phyloP scores from a whole-genome alignment of 2,329 filamentous ascomycete genomes.

The Trichothecium sympodiale region DNA sequence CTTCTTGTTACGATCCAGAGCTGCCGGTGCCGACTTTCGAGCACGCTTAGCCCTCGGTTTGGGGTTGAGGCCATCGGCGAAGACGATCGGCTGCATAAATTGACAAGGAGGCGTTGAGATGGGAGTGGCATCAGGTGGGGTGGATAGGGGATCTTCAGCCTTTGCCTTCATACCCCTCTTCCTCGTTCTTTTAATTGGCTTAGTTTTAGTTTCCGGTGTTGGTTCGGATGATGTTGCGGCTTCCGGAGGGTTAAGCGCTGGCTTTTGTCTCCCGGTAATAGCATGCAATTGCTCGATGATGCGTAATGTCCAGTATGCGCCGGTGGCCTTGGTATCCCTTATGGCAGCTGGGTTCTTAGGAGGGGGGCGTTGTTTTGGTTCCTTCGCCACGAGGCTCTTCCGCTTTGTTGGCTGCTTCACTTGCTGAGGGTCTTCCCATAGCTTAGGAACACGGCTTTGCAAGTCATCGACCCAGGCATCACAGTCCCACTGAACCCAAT shows the following conservation, averaged over 20 bases:
- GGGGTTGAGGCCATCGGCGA: background rate
- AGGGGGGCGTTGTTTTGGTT: slow-evolving; percentile 15
- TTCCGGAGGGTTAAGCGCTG: no score
- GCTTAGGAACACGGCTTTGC: slow-evolving; percentile 42
- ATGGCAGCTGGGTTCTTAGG: slow-evolving; percentile 28
- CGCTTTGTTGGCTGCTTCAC: slow-evolving; percentile 25
- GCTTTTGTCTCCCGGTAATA: slow-evolving; percentile 15
- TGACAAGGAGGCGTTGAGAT: background rate
- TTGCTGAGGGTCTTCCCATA: slow-evolving; percentile 43
- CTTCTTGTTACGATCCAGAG: slow-evolving; percentile 16
- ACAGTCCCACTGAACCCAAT: slow-evolving; percentile 66
- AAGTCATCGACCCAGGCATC: slow-evolving; percentile 61
- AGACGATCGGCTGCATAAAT: no score
- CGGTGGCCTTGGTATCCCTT: slow-evolving; percentile 34
- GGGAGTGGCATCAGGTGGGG: no score
- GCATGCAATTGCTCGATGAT: slow-evolving; percentile 27
- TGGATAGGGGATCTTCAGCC: no score
- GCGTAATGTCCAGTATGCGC: slow-evolving; percentile 31
- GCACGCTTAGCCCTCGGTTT: slow-evolving; percentile 18
- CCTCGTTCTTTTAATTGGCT: background rate
- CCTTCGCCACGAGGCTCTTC: slow-evolving; percentile 14
- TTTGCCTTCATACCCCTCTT: background rate
- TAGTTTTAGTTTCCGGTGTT: no score
- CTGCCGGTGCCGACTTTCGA: slow-evolving; percentile 29
- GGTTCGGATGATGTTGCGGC: no score